Percentiles rank a stretch among this genome's conserved stretches.
Evolutionary conservation across 148 eudicot genomes (phyloP).

Genomic region (Vaccinium myrtillus): DNA sequence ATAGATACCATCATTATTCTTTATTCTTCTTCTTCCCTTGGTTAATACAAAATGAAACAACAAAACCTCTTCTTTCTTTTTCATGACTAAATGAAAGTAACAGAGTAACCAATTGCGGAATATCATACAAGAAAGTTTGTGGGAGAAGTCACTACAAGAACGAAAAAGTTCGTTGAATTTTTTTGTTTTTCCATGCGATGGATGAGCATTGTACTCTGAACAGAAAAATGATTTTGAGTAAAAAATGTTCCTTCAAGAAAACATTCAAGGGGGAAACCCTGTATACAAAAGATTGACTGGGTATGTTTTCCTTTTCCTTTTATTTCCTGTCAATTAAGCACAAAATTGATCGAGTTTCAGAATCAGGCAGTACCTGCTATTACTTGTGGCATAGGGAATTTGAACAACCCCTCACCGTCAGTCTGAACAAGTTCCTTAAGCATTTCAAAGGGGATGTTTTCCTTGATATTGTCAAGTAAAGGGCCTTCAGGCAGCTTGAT

Average conservation of each 20-base stretch:
- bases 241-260: neutral
- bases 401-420: slow-evolving; percentile 55
- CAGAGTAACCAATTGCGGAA: neutral
- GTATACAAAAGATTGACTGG: neutral
- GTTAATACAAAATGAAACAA: neutral
- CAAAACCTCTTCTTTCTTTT: neutral
- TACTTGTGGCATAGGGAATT: slow-evolving; percentile 70
- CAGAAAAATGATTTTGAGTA: neutral
- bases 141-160: neutral
- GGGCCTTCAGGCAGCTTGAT: slow-evolving; percentile 38
- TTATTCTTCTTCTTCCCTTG: neutral
- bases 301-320: neutral
- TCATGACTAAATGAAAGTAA: neutral
- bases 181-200: neutral
- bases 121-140: neutral
- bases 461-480: slow-evolving; percentile 33
- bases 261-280: neutral
- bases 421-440: slow-evolving; percentile 46
- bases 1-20: neutral
- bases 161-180: neutral
- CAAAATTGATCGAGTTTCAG: neutral
- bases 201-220: neutral
- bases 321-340: neutral
- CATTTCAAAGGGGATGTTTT: slow-evolving; percentile 53
- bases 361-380: slow-evolving; percentile 52